Evolutionary conservation across 192 early-diverging fungal genomes (phyloP), one percentile per base, ranked within the genome.

Genomic region (Gryganskiella cystojenkinii): DNA sequence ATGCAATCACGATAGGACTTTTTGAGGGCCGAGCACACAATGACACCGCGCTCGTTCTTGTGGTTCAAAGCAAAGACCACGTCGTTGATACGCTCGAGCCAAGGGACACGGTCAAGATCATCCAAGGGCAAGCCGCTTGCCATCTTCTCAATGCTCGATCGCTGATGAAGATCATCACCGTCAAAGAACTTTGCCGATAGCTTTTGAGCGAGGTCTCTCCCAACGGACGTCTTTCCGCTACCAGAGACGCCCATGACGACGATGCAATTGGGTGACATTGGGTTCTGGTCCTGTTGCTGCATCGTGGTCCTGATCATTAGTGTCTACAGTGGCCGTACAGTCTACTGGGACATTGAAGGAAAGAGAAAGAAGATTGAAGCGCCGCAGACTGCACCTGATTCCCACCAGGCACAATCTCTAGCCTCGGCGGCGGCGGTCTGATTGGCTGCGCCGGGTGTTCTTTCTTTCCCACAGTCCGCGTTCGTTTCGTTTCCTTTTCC

Each of bases 21-120:
- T 69, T 69, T 69, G 46, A 69, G 51, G 17, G 67, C 56, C 2
- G 67, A 69, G 43, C 67, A 69, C 6, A 69, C 46, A 15, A 69
- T 31, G 19, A 67, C 33, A 20, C 53, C 53, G 30, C 37, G 30
- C n/a, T 15, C 53, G 30, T 17, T 34, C 22, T 14, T 27, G 20
- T 11, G 4, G 15, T 44, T 50, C 34, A 33, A 37, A 22, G 15
- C 5, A 11, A 20, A 22, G 2, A 37, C 33, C 4, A 60, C 19
- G 34, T 28, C 17, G 6, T 59, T 33, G 31, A 69, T 17, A 4
- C 45, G 10, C 30, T 59, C 20, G 25, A 69, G 44, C 67, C 67
- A 69, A 24, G 56, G 46, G 22, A 20, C 9, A 40, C 67, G 22
- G 47, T 69, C 67, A 20, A 19, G 4, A 19, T 69, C 67, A 46